phyloP scores from a whole-genome alignment of 495 filamentous ascomycete genomes.

The Aspergillus mulundensis region DNA sequence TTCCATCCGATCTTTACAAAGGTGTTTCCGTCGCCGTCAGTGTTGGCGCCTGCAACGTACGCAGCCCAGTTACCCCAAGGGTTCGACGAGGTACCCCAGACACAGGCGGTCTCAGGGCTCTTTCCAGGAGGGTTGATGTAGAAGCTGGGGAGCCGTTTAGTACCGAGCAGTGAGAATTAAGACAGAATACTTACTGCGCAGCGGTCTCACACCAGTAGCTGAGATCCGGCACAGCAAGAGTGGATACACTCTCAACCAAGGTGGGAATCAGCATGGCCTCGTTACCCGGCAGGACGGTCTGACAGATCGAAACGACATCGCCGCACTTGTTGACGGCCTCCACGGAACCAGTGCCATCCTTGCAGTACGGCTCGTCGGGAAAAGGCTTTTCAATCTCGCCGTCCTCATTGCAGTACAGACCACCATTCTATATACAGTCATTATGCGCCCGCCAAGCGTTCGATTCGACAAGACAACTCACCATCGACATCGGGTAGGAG shows the following conservation, averaged over 20 bases:
- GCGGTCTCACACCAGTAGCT: slow-evolving; percentile 70
- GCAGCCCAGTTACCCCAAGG: slow-evolving; percentile 77
- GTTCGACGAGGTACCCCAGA: slow-evolving; percentile 64
- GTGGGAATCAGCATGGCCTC: slow-evolving; percentile 87
- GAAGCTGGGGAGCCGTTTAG: slow-evolving; percentile 44
- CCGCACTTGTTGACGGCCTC: slow-evolving; percentile 59
- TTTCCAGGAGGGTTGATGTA: slow-evolving; percentile 78
- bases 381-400: slow-evolving; percentile 72
- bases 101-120: slow-evolving; percentile 54
- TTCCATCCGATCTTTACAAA: slow-evolving; percentile 79
- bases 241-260: slow-evolving; percentile 47
- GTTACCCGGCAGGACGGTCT: slow-evolving; percentile 81
- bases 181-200: slow-evolving; percentile 58
- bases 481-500: slow-evolving; percentile 68
- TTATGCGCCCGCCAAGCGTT: background rate
- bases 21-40: slow-evolving; percentile 57
- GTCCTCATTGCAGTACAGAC: slow-evolving; percentile 66
- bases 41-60: slow-evolving; percentile 76
- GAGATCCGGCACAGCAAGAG: slow-evolving; percentile 66
- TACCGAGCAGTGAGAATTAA: background rate
- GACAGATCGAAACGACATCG: slow-evolving; percentile 66
- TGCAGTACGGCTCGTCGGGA: slow-evolving; percentile 63
- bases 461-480: slow-evolving; percentile 34
- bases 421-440: slow-evolving; percentile 56
- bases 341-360: slow-evolving; percentile 64